Base-by-base conservation (phyloP, 1,284 basidiomycete species). In the Rhodotorula sp. region DNA sequence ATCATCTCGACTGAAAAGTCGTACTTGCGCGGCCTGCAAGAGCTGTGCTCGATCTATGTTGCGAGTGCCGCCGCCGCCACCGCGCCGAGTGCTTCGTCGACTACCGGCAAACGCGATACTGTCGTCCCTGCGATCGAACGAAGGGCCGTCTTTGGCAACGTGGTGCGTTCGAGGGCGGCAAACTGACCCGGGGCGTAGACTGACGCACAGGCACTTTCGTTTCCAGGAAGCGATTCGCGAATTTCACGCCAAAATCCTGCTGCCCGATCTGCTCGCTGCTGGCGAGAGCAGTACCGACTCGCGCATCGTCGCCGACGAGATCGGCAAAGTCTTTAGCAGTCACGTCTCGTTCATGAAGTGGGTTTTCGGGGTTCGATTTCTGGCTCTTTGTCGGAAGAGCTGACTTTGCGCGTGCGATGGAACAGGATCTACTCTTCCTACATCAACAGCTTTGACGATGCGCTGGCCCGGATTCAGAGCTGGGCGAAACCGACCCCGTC, bases 31-130 rank as follows among this genome's bases (percentile, higher is more conserved):
- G 91, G 92, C 20, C 83, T 99, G 31, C 89, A 91, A 80, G 96
- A 97, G 82, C 87, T 99, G 39, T 89, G 95, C 64, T 91, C 95
- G 70, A 97, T 99, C 72, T 99, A 99, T 80, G 91, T 99, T 82
- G 89, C 88, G 78, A 93, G 93, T 51, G 90, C 91, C 6, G 84
- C 87, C n/a, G 86, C 87, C 54, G 85, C 89, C 5, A 87, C 90
- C 68, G 76, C 77, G 47, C 75, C 71, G 59, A 72, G 64, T 26
- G 89, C 87, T 68, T 84, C 89, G 52, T 26, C 54, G 12, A 56
- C 46, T 29, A 29, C 43, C 26, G 81, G 82, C 47, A 75, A 73
- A 34, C 91, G 89, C 79, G 93, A 97, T 72, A 91, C 91, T 0
- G 85, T 94, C 26, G 86, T 97, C n/a, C 92, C 94, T n/a, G 75